Evolutionary conservation across 345 rosid species (phyloP), one percentile per base, ranked within the genome.

Genomic region (Heritiera fomes): DNA sequence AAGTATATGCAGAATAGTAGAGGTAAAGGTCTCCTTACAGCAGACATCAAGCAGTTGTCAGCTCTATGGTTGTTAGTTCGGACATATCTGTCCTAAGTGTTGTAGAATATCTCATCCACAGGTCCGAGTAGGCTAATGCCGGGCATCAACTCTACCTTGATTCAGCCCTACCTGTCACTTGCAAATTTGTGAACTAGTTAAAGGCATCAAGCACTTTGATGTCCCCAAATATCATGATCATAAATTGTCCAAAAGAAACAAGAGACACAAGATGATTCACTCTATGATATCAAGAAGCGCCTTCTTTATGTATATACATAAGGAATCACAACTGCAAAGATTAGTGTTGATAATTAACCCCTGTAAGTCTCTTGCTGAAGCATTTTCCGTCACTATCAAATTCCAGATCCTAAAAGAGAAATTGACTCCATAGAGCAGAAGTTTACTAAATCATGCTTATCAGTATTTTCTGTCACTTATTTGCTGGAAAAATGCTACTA

Each of bases 41-140:
- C 84, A 38, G 98, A 96, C 75, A 96, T 88, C 82, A 91, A 96
- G 85, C 97, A 93, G 79, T 89, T 85, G 80, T 96, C 99, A 46
- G 75, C 71, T 65, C 73, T 78, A 34, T 83, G 76, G 78, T 85
- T 73, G 78, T 92, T 96, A 5, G 77, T 81, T 5, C 97, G 95
- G 62, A 78, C 91, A 47, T 89, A 92, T 92, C 98, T 86, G 71
- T 96, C 99, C 3, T 91, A 92, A 23, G 85, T 88, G 75, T 93
- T 97, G 18, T 81, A 94, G 86, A 93, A 92, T 75, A 93, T 89
- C 77, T 94, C 93, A 76, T 96, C 95, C 34, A 92, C 85, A 3
- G 91, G 84, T 17, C 97, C 97, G 40, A 96, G 87, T 7, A 92
- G 85, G 64, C 89, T 92, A n/a, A 89, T 84, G 15, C 98, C 97